Base-by-base conservation (phyloP, 2,329 filamentous ascomycete species). In the Monosporascus sp. region DNA sequence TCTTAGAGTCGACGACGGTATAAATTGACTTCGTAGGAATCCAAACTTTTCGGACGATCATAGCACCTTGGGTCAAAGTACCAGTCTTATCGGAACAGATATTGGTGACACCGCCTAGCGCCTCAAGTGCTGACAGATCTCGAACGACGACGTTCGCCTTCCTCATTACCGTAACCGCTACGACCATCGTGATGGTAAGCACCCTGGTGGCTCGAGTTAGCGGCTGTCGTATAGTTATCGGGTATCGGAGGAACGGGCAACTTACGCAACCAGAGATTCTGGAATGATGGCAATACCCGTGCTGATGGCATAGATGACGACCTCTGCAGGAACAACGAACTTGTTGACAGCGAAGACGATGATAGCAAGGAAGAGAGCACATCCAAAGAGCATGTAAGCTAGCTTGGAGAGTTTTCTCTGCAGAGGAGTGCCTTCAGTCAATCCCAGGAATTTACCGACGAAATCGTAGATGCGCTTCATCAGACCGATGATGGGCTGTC, bases 351-450 rank as follows among this genome's bases (percentile, higher is more conserved):
- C 79, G 63, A 84, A 83, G 11, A 84, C 80, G 44, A 84, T 75
- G 52, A 83, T 74, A 27, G 80, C 80, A 27, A 83, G 71, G 20
- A 82, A 64, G 11, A 82, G 67, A n/a, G 80, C 89, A 55, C 88
- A 85, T 47, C 80, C 84, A 65, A 93, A 91, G 2, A 94, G 81
- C 7, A 88, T 73, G 53, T 91, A 86, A 11, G 89, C 89, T 55
- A 94, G 78, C 61, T 88, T 88, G 55, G 87, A 87, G 49, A 94
- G 75, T 70, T 89, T 91, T 58, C 86, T 82, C 70, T 92, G 88
- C 48, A 94, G 75, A 3, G 89, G 89, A 2, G 89, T 94, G 31
- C 89, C 89, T 55, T 85, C 78, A 4, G 77, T 79, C 26, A 83
- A 65, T 48, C 80, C 84, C 51, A 87, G 76, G 60, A 86, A 84